A percentile compares a stretch with the other conserved stretches of the same genome.
These are phyloP conservation scores for Agastache rugosa DNA, from an alignment of 257 asterid genomes.

Conservation along the genomic window DNA sequence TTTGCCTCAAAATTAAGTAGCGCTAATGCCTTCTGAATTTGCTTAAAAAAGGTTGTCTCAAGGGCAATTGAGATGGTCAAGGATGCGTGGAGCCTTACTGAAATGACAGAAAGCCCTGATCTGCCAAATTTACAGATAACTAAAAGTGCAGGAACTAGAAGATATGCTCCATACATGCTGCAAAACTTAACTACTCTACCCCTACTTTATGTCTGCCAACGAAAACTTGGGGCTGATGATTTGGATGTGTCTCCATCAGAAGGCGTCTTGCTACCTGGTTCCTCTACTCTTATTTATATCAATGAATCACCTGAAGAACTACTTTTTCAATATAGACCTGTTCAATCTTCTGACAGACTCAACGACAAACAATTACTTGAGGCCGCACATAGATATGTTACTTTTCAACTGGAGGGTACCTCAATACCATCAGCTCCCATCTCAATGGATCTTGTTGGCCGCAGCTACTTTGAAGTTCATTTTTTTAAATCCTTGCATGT, in stretches of 20 bases:
- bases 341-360: conserved; percentile 70
- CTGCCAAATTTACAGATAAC: conserved; percentile 51
- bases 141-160: conserved; percentile 56
- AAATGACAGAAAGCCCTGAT: conserved; percentile 46
- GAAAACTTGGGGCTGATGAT: conserved; percentile 59
- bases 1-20: conserved; percentile 27
- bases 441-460: conserved; percentile 98
- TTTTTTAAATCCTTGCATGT: conserved; percentile 71
- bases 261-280: conserved; percentile 76
- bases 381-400: conserved; percentile 74
- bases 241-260: conserved; percentile 60
- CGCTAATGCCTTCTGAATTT: conserved; percentile 34
- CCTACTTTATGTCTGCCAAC: conserved; percentile 60
- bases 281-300: conserved; percentile 73
- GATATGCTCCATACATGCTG: conserved; percentile 88
- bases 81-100: conserved; percentile 60
- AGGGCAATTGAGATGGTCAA: conserved; percentile 70
- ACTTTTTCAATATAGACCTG: conserved; percentile 63
- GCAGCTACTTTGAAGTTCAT: conserved; percentile 86
- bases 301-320: conserved; percentile 77
- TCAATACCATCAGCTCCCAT: conserved; percentile 77
- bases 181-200: conserved; percentile 92
- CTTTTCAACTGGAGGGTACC: conserved; percentile 88
- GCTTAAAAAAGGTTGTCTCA: conserved; percentile 62
- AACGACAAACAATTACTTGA: conserved; percentile 66